A percentile compares a stretch with the other conserved stretches of the same genome.
Evolutionary conservation across 495 filamentous ascomycete species (phyloP).

Genomic region (Hypoxylon crocopeplum): DNA sequence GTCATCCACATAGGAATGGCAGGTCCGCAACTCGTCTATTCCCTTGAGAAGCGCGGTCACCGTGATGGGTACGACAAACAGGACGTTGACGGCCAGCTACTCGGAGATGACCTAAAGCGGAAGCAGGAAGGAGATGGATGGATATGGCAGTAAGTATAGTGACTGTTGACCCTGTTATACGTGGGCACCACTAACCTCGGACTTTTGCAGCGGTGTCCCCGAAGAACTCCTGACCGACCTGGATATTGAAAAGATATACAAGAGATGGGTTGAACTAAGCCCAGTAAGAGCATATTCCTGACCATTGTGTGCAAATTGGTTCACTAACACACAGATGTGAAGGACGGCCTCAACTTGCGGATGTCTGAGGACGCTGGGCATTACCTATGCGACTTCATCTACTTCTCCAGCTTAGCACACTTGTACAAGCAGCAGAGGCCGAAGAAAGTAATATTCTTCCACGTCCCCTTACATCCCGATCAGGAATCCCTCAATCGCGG

Average conservation of each 20-base stretch:
- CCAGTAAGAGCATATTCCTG: conserved; percentile 37
- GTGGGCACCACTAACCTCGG: not conserved
- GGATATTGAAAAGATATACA: conserved; percentile 60
- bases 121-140: conserved; percentile 45
- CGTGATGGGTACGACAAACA: conserved; percentile 74
- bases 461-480: conserved; percentile 70
- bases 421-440: conserved; percentile 56
- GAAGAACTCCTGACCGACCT: conserved; percentile 53
- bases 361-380: conserved; percentile 78
- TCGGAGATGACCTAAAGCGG: conserved; percentile 57
- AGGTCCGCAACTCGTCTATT: conserved; percentile 69
- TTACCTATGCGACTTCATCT: conserved; percentile 88
- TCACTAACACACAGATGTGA: not conserved
- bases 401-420: conserved; percentile 73
- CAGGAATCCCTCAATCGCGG: conserved; percentile 65
- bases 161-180: not conserved
- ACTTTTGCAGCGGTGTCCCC: conserved; percentile 14
- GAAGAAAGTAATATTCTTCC: conserved; percentile 74
- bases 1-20: conserved; percentile 86
- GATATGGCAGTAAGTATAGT: conserved; percentile 51
- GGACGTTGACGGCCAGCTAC: conserved; percentile 69
- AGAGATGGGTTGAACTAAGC: conserved; percentile 59
- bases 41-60: conserved; percentile 72
- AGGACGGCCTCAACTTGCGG: conserved; percentile 61
- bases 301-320: not conserved